These are phyloP conservation scores for Clausena lansium DNA, from an alignment of 345 rosid species.

Conservation along the genomic window DNA sequence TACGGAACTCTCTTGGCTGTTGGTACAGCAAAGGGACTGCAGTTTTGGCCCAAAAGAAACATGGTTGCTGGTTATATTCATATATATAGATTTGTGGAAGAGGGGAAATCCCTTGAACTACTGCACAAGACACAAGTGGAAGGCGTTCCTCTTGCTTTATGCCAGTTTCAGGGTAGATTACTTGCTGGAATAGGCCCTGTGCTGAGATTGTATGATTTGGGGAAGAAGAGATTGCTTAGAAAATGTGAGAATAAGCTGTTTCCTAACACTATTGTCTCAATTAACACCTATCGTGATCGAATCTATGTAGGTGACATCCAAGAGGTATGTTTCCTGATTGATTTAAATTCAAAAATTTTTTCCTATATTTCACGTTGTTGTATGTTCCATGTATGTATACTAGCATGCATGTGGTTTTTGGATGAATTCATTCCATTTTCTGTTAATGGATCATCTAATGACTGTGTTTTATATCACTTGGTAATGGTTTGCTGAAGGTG, in stretches of 20 bases:
- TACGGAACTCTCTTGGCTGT: constrained; percentile 90
- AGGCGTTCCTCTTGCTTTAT: constrained; percentile 83
- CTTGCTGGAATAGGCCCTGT: constrained; percentile 90
- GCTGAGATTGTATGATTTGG: constrained; percentile 89
- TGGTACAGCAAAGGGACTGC: constrained; percentile 89
- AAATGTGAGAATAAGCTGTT: constrained; percentile 97
- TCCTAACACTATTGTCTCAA: constrained; percentile 74
- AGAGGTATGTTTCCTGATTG: constrained; percentile 53
- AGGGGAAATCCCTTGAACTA: constrained; percentile 81
- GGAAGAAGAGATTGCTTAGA: constrained; percentile 83
- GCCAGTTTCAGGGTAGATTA: constrained; percentile 95
- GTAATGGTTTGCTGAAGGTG: not conserved
- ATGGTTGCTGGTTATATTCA: constrained; percentile 77
- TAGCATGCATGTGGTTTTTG: not conserved
- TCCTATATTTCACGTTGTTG: not conserved
- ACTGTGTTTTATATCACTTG: not conserved
- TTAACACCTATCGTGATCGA: constrained; percentile 89
- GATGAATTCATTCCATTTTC: not conserved
- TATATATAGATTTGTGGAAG: constrained; percentile 88
- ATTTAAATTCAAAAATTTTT: not conserved
- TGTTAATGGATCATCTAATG: not conserved
- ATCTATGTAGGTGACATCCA: constrained; percentile 94
- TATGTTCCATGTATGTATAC: not conserved
- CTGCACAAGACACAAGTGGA: constrained; percentile 97
- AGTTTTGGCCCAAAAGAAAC: constrained; percentile 82